These are phyloP conservation scores for Quercus variabilis DNA, from an alignment of 306 rosid genomes.

Conservation along the genomic window DNA sequence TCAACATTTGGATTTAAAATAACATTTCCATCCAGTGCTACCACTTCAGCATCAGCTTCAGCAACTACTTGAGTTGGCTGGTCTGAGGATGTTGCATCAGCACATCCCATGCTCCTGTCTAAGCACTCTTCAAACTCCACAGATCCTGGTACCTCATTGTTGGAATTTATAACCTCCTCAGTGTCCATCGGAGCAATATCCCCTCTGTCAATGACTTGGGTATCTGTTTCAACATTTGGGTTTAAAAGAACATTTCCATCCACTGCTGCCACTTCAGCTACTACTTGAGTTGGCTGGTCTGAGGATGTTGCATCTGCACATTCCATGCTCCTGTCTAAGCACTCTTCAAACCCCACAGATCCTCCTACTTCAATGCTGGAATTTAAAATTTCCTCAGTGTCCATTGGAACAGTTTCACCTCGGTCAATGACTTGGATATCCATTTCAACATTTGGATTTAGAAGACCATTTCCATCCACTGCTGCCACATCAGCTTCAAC, in stretches of 20 bases:
- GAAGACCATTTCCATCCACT: no score
- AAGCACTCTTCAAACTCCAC: constrained; percentile 4
- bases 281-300: constrained; percentile 13
- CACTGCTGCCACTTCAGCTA: constrained; percentile 13
- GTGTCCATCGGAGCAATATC: constrained; percentile 18
- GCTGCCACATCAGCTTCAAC: no score
- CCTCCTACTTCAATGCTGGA: constrained; percentile 11
- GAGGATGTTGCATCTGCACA: constrained; percentile 15
- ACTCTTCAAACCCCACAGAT: constrained; percentile 7
- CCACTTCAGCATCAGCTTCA: constrained; percentile 5
- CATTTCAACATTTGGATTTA: no score
- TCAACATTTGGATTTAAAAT: constrained; percentile 22
- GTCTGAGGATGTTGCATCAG: neutral
- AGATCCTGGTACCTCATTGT: constrained; percentile 5
- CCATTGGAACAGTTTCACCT: neutral
- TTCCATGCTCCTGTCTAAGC: constrained; percentile 20
- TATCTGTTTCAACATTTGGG: constrained; percentile 25
- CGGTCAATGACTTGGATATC: neutral
- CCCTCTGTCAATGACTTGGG: constrained; percentile 12
- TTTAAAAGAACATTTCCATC: constrained; percentile 15
- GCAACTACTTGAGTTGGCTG: constrained; percentile 14
- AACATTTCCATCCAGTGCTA: constrained; percentile 9
- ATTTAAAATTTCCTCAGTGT: neutral
- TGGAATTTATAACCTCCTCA: constrained; percentile 28
- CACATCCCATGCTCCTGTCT: constrained; percentile 23